Base-by-base conservation (phyloP, 1,284 basidiomycete genomes). In the Ustilago vetiveriae region DNA sequence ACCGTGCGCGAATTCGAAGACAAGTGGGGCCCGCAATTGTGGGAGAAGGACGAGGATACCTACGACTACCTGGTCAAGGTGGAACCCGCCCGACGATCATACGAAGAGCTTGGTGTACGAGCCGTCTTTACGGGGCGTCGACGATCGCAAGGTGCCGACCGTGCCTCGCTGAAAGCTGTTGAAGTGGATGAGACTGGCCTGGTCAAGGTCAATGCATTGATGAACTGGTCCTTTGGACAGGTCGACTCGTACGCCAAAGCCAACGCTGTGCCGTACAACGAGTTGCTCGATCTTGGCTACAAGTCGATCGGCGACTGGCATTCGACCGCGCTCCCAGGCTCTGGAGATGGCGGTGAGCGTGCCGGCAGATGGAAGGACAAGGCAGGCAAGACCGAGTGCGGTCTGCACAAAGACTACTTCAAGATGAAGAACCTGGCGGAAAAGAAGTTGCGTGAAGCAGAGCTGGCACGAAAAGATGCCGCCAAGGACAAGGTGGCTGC, bases 51-150 rank as follows among this genome's bases (percentile, higher is more conserved):
- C 81, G 95, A 98, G 82, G 87, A 87, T 67, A 86, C 86, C 32
- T 98, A 98, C 79, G 95, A 98, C 82, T 97, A 90, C 82, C 85
- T 89, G 3, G 93, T 97, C 79, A 98, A 98, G 87, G 92, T 96
- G 32, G 96, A 98, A 82, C 94, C 95, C 19, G 92, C 91, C 3
- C 89, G 90, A 29, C 86, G 94, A 30, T 92, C 94, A 14, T 98
- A 98, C 82, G 85, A 88, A 57, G 87, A 89, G 40, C 86, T 96
- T 33, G 86, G 87, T 30, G 93, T 97, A 21, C 87, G 89, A 70
- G 88, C 92, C 6, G 91, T 98, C 56, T 95, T 98, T 75, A 98
- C 95, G 6, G 95, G 95, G 24, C 88, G 96, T 29, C 88, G 95
- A 22, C 88, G 91, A 29, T 92, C 92, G 10, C 95, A 98, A 83